Percentiles rank a stretch among this genome's conserved stretches.
These are phyloP conservation scores for Sporothrix phasma DNA, from an alignment of 2,329 filamentous ascomycete genomes.

Conservation along the genomic window DNA sequence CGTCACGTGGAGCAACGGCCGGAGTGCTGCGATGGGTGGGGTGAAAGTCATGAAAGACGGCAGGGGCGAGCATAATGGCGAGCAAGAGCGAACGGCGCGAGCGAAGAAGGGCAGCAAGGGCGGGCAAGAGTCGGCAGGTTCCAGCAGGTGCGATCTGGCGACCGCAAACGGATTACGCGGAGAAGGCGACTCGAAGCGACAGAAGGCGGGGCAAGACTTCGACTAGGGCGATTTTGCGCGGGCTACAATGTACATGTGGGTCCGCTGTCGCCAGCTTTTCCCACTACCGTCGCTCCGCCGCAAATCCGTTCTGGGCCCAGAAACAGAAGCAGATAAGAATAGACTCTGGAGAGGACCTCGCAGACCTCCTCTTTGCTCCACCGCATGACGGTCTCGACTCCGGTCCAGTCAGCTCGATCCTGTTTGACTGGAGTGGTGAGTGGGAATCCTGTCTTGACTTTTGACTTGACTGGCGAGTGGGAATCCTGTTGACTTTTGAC, in stretches of 20 bases:
- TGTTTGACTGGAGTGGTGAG: too few species aligned
- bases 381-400: constrained; percentile 3
- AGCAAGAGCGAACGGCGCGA: not conserved
- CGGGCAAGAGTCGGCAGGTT: not conserved
- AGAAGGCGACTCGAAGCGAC: not conserved
- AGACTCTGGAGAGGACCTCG: too few species aligned
- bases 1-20: constrained; percentile 3
- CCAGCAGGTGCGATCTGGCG: not conserved
- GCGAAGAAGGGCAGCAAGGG: not conserved
- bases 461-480: too few species aligned
- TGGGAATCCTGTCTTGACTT: too few species aligned
- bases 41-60: not conserved
- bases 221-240: not conserved
- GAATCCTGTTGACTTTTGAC: too few species aligned
- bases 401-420: constrained; percentile 2
- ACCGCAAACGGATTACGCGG: not conserved
- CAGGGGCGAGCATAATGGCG: not conserved
- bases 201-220: not conserved
- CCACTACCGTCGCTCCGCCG: not conserved
- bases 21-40: too few species aligned
- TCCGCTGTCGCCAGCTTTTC: not conserved
- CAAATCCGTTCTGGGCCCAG: not conserved
- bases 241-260: not conserved
- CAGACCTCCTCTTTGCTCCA: constrained; percentile 1
- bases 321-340: too few species aligned